Evolutionary conservation across 2,329 filamentous ascomycete species (phyloP).

Genomic region (Macrophomina tecta): DNA sequence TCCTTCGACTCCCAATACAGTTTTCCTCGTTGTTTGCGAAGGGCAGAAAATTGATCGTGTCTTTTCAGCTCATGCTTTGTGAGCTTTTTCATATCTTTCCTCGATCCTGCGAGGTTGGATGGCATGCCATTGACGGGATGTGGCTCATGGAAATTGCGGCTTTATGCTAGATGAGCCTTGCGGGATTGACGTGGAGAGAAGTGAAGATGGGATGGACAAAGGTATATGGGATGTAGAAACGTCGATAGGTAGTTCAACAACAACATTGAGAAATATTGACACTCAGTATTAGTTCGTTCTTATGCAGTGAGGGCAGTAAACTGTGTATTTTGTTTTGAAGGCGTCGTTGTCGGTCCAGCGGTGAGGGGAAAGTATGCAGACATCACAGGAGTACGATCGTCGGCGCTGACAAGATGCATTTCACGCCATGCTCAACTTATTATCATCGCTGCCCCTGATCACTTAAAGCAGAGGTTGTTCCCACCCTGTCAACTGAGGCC

Average conservation of each 20-base stretch:
- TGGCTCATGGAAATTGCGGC: neutral
- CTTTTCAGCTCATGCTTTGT: neutral
- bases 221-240: neutral
- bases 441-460: too few relatives aligned
- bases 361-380: too few relatives aligned
- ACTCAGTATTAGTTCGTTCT: neutral
- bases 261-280: neutral
- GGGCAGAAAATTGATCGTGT: neutral
- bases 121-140: too few relatives aligned
- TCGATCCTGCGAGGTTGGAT: too few relatives aligned
- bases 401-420: too few relatives aligned
- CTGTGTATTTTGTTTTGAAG: too few relatives aligned
- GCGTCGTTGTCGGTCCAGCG: too few relatives aligned
- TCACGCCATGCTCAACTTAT: too few relatives aligned
- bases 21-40: neutral
- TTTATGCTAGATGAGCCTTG: too few relatives aligned
- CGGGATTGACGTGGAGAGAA: neutral
- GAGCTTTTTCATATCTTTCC: neutral
- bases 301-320: too few relatives aligned
- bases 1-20: neutral
- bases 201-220: neutral
- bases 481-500: neutral
- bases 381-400: too few relatives aligned
- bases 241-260: neutral
- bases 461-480: too few relatives aligned